phyloP scores from a whole-genome alignment of 495 filamentous ascomycete species.

The Penicillium simplicissimum region DNA sequence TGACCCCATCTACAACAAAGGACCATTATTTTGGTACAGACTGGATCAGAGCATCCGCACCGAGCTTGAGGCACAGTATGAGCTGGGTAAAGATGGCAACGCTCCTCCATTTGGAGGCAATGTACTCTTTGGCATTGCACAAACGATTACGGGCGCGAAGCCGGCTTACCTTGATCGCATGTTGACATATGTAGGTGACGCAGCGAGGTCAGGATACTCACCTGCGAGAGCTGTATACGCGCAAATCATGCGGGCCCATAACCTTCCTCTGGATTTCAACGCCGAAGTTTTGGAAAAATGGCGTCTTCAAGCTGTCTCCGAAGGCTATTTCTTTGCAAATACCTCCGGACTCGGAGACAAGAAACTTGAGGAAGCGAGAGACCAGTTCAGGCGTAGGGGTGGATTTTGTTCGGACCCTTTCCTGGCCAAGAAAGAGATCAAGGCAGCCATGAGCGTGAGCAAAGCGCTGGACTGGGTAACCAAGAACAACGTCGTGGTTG shows the following conservation, averaged over 20 bases:
- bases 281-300: slow-evolving; percentile 11
- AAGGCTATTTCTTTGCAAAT: slow-evolving; percentile 17
- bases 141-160: slow-evolving; percentile 23
- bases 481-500: slow-evolving; percentile 14
- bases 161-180: slow-evolving; percentile 24
- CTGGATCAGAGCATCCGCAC: slow-evolving; percentile 18
- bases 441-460: not conserved
- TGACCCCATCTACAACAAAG: slow-evolving; percentile 28
- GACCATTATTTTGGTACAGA: slow-evolving; percentile 26
- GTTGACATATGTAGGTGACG: slow-evolving; percentile 16
- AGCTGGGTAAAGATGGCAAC: slow-evolving; percentile 11
- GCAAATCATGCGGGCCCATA: slow-evolving; percentile 20
- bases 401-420: slow-evolving; percentile 25
- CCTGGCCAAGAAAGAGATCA: slow-evolving; percentile 15
- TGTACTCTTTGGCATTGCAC: slow-evolving; percentile 26
- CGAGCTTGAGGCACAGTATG: slow-evolving; percentile 23
- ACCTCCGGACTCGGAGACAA: not conserved
- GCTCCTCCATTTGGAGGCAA: slow-evolving; percentile 14
- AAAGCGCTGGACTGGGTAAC: slow-evolving; percentile 11
- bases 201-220: slow-evolving; percentile 18
- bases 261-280: slow-evolving; percentile 7
- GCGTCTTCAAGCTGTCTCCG: slow-evolving; percentile 20
- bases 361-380: slow-evolving; percentile 12
- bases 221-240: slow-evolving; percentile 22
- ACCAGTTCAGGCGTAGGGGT: slow-evolving; percentile 22